phyloP scores from a whole-genome alignment of 1,284 basidiomycete species.

The Cryptococcus sp. region DNA sequence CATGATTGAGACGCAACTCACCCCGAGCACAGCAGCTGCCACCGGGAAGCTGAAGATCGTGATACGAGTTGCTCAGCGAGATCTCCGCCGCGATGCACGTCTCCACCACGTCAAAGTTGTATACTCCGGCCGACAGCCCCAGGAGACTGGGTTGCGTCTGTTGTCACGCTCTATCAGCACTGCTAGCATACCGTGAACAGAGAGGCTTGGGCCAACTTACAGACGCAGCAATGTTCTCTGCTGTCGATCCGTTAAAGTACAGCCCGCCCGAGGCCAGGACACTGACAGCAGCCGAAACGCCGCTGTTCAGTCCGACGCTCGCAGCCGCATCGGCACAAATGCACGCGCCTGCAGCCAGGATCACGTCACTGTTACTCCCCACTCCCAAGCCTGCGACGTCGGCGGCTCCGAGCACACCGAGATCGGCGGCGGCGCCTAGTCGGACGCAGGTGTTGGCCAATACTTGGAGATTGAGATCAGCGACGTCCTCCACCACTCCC shows the following conservation, averaged over 20 bases:
- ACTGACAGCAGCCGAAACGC: conserved; percentile 8
- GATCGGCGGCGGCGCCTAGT: conserved; percentile 3
- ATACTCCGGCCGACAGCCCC: conserved; percentile 11
- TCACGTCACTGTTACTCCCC: conserved; percentile 1
- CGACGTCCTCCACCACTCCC: background rate
- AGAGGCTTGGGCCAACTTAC: conserved; percentile 4
- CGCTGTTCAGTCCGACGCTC: conserved; percentile 2
- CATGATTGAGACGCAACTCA: conserved; percentile 4
- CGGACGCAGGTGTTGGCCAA: background rate
- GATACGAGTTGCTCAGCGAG: conserved; percentile 15
- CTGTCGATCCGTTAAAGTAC: conserved; percentile 9
- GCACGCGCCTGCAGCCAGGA: conserved; percentile 18
- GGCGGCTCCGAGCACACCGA: conserved; percentile 1
- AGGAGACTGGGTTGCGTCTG: conserved; percentile 13
- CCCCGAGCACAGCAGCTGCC: conserved; percentile 22
- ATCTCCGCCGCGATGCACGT: conserved; percentile 12
- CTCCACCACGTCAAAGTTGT: conserved; percentile 15
- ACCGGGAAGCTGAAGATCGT: conserved; percentile 11
- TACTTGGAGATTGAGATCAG: background rate
- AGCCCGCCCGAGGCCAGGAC: conserved; percentile 11
- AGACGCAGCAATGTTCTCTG: conserved; percentile 11
- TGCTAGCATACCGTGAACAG: background rate
- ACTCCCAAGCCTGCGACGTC: background rate
- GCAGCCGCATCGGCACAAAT: conserved; percentile 19
- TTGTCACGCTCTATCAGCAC: background rate